phyloP scores from a whole-genome alignment of 2,329 filamentous ascomycete genomes.

The Blumeria hordei region DNA sequence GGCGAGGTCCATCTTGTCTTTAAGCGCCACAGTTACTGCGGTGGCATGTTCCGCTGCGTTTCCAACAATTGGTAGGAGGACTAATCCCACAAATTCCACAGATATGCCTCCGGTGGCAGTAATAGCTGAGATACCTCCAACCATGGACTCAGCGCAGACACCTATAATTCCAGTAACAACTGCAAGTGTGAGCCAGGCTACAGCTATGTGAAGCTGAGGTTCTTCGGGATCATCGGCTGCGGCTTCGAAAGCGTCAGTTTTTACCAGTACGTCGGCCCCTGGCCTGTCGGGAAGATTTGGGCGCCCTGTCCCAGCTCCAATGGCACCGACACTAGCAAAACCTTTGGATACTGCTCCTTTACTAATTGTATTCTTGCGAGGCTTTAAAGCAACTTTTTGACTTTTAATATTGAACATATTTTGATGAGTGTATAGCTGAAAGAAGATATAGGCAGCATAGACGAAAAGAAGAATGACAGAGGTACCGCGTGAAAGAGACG shows the following conservation, averaged over 20 bases:
- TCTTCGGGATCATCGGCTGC: conserved; percentile 51
- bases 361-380: conserved; percentile 18
- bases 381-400: conserved; percentile 45
- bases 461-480: conserved; percentile 62
- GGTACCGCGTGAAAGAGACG: conserved; percentile 44
- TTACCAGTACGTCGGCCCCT: conserved; percentile 17
- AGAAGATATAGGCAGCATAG: conserved; percentile 65
- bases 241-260: conserved; percentile 20
- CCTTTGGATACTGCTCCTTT: conserved; percentile 13
- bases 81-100: conserved; percentile 59
- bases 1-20: conserved; percentile 54
- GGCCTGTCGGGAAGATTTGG: conserved; percentile 7
- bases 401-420: conserved; percentile 59
- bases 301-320: conserved; percentile 13
- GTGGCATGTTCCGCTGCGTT: conserved; percentile 68
- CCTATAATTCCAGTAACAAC: conserved; percentile 50
- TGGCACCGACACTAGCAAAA: conserved; percentile 13
- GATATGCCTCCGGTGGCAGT: conserved; percentile 47
- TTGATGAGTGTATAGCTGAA: conserved; percentile 73
- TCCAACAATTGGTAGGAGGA: conserved; percentile 58
- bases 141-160: conserved; percentile 54
- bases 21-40: conserved; percentile 50
- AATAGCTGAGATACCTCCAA: conserved; percentile 48
- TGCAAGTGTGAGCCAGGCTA: conserved; percentile 47
- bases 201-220: conserved; percentile 46